Evolutionary conservation across 176 grass and related monocot genomes (phyloP), one percentile per base, ranked within the genome.

Genomic region (Tuctoria greenei): DNA sequence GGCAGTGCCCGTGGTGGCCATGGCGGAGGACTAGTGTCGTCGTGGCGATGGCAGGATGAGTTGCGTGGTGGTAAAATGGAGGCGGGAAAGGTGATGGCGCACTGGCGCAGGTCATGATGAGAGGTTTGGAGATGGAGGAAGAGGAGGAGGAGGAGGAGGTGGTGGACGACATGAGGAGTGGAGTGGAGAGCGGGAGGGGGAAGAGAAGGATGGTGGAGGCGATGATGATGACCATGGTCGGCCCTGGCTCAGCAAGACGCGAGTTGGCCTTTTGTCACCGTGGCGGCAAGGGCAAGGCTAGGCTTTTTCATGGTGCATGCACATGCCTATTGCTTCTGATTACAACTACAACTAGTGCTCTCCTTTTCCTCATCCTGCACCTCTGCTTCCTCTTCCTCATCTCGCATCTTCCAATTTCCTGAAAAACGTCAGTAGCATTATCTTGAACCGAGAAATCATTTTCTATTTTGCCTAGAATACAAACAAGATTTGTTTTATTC

Each of bases 91-190:
- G 77, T 76, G 63, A 66, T 25, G 73, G 39, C 54, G 84, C 69
- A 65, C 74, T 89, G 84, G 49, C 7, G 81, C 74, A 67, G 35
- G 80, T 84, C 83, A 93, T 93, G 79, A 93, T 93, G 71, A 86
- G 56, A 42, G n/a, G 66, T 6, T 68, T 50, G 68, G 66, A 79
- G 36, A 50, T 17, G 78, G 62, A 65, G 85, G 76, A 66, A 64
- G 37, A 66, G 79, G 71, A n/a, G 42, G 63, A 49, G 46, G 46
- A 31, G 1, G 31, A 31, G 31, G 51, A 21, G 52, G n/a, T 86
- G 64, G 79, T 66, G 73, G 79, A 83, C 63, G 73, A 42, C 84
- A 81, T 66, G 64, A 49, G 27, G 79, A 71, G 80, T 84, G 63
- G 51, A 40, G 79, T 69, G 74, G 55, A 66, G 49, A 64, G 42